Base-by-base conservation (phyloP, 2,329 filamentous ascomycete species). In the Phyllosticta citrichinensis region DNA sequence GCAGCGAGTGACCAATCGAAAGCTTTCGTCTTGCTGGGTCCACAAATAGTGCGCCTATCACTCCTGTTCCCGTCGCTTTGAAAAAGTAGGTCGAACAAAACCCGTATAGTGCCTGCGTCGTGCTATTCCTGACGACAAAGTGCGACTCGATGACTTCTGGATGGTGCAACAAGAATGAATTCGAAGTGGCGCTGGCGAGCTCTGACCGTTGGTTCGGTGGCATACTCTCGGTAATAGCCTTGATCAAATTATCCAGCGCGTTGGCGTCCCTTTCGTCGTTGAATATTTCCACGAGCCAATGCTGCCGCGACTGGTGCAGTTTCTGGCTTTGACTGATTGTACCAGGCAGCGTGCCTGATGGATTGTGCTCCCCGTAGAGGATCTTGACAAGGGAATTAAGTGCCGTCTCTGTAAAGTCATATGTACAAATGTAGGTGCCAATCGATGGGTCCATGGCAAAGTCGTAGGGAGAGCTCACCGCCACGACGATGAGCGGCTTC, bases 391-490 rank as follows among this genome's bases (percentile, higher is more conserved):
- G 77, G 1, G 91, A 89, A 63, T 88, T 86, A 76, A 97, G 84
- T 19, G 93, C 91, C 8, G 89, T 93, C 68, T 97, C 93, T 0
- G 93, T 97, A 69, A 96, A 97, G 75, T 97, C 92, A 72, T 95
- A 97, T 0, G 92, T 96, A 77, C 93, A 97, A 51, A 97, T 82
- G 68, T 97, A 97, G 0, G 92, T 96, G 5, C 89, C 89, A 51
- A 97, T 93, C 0, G 86, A 86, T 65, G 88, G 87, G 69, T 97
- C 93, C 83, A 93, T 91, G 53, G 91, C 91, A 71, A 97, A 97
- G 72, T 97, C 93, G 73, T 97, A 97, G 0, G 93, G 93, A 0
- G 92, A 97, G 74, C 91, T 96, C 66, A 96, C 92, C 0, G 93
- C 89, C 8, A 97, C 88, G 3, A 97, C 93, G 24, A 97, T 86